Evolutionary conservation across 805 yeast genomes (phyloP).

Genomic region (Candida ovalis): DNA sequence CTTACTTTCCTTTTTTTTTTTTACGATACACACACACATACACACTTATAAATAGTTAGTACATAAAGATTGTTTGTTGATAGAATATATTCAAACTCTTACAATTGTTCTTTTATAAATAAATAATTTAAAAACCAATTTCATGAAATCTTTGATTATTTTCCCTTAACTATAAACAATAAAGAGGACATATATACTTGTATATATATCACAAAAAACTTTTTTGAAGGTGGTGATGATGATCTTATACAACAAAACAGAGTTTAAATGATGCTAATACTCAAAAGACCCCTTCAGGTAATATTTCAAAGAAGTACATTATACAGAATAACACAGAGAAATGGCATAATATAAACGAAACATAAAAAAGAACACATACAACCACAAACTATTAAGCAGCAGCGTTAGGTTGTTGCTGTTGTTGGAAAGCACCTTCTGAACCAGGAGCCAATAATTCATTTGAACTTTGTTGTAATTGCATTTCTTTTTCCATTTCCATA

Average conservation of each 20-base stretch:
- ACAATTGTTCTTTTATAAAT: no score
- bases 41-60: background rate
- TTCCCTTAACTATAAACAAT: background rate
- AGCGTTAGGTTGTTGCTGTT: slow-evolving; percentile 11
- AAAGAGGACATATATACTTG: background rate
- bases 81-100: background rate
- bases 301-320: background rate
- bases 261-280: no score
- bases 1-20: background rate
- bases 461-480: slow-evolving; percentile 69
- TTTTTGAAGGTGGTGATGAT: no score
- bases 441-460: slow-evolving; percentile 72
- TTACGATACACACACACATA: background rate
- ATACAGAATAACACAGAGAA: background rate
- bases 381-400: slow-evolving; percentile 7
- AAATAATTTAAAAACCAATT: background rate
- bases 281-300: no score
- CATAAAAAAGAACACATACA: background rate
- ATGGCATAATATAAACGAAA: background rate
- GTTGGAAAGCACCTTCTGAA: slow-evolving; percentile 42
- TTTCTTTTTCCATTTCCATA: slow-evolving; percentile 89
- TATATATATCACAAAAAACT: background rate
- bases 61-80: background rate
- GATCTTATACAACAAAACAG: background rate
- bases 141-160: background rate